Percentiles rank a stretch among this genome's conserved stretches.
Conservation (phyloP, 2,329 filamentous ascomycete species). For the Diaporthe nobilis region DNA sequence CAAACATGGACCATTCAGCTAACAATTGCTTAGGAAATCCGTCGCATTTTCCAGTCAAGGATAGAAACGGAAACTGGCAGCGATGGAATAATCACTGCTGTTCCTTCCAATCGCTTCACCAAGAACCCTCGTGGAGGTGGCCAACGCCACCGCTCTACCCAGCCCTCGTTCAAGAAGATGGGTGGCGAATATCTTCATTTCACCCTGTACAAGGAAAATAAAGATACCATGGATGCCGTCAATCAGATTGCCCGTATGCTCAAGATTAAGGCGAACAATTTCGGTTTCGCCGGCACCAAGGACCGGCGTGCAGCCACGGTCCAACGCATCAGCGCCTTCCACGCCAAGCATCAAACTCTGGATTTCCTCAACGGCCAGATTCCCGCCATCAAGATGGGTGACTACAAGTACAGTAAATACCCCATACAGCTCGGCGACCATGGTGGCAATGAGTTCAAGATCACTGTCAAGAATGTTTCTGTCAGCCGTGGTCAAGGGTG, state of each 20-base stretch:
- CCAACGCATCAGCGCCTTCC: constrained; percentile 80
- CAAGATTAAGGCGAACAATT: constrained; percentile 81
- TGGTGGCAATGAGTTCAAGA: constrained; percentile 90
- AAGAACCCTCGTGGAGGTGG: constrained; percentile 52
- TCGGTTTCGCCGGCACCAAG: constrained; percentile 87
- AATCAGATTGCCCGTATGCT: constrained; percentile 82
- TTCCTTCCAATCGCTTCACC: constrained; percentile 68
- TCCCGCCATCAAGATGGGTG: constrained; percentile 78
- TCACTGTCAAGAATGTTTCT: constrained; percentile 88
- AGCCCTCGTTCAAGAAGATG: constrained; percentile 43
- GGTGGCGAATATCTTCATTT: constrained; percentile 89
- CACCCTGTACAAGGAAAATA: constrained; percentile 95
- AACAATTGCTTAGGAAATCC: constrained; percentile 66
- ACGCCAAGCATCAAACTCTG: constrained; percentile 70
- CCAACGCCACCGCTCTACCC: constrained; percentile 43
- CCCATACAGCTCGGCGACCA: constrained; percentile 87
- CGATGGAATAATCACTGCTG: constrained; percentile 74
- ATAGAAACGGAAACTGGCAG: constrained; percentile 80
- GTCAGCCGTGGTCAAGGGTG: constrained; percentile 64
- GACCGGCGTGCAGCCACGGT: constrained; percentile 89
- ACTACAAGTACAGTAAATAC: constrained; percentile 82
- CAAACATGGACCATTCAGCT: neutral
- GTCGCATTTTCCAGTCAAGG: constrained; percentile 83
- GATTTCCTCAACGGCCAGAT: constrained; percentile 74
- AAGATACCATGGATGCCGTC: constrained; percentile 94